phyloP scores from a whole-genome alignment of 2,329 filamentous ascomycete species.

The Apiospora malaysiana region DNA sequence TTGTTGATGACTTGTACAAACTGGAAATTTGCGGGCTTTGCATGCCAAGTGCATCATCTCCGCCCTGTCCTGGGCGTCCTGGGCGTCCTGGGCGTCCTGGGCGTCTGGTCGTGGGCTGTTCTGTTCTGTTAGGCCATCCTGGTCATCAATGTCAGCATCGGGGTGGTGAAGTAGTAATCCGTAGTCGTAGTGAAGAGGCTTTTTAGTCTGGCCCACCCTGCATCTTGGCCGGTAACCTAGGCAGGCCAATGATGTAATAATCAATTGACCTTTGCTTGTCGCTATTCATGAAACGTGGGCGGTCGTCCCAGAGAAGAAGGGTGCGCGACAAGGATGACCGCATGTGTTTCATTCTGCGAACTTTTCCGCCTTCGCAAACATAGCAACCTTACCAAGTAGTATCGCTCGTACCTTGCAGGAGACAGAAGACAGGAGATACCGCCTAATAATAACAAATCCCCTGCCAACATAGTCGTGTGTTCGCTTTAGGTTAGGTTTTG shows the following conservation, averaged over 20 bases:
- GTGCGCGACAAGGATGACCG: neutral
- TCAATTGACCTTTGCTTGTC: neutral
- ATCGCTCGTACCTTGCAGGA: conserved; percentile 10
- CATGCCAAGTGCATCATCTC: conserved; percentile 4
- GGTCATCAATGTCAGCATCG: conserved; percentile 13
- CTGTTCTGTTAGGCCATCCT: neutral
- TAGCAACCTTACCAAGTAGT: too few species aligned
- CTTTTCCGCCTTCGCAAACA: neutral
- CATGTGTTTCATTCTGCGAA: neutral
- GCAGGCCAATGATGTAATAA: conserved; percentile 2
- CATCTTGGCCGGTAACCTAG: neutral
- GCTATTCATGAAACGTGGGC: neutral
- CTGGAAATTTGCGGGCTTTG: neutral
- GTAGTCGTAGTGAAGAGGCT: too few species aligned
- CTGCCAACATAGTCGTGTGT: too few species aligned
- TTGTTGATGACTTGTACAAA: neutral
- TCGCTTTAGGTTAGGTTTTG: too few species aligned
- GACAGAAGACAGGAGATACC: too few species aligned
- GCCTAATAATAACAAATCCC: too few species aligned
- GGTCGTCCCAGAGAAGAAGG: neutral
- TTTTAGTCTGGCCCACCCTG: neutral
- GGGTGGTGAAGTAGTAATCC: too few species aligned
- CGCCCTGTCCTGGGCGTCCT: neutral
- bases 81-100: too few species aligned
- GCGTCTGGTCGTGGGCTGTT: too few species aligned